A percentile compares a stretch with the other conserved stretches of the same genome.
phyloP scores from a whole-genome alignment of 2,329 filamentous ascomycete genomes.

The Keithomyces neogunnii region DNA sequence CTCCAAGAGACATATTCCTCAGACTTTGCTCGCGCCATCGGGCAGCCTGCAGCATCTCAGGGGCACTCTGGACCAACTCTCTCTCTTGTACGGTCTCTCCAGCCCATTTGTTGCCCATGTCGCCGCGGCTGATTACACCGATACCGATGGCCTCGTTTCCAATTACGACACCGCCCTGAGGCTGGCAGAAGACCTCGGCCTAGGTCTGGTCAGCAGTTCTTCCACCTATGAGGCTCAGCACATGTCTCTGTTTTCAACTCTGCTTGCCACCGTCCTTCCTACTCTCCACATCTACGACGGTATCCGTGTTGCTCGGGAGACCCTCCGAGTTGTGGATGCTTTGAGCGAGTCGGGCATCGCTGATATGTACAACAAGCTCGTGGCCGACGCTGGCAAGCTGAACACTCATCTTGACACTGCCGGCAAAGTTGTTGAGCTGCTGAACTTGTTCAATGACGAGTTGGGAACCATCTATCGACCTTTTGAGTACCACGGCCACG shows the following conservation, averaged over 20 bases:
- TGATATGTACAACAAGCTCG: slow-evolving; percentile 58
- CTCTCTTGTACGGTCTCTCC: slow-evolving; percentile 81
- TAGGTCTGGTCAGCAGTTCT: slow-evolving; percentile 76
- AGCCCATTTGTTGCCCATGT: slow-evolving; percentile 91
- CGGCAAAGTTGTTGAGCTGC: slow-evolving; percentile 60
- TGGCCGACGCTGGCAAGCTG: slow-evolving; percentile 50
- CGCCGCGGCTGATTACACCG: slow-evolving; percentile 78
- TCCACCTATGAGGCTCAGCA: slow-evolving; percentile 92
- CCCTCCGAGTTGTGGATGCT: slow-evolving; percentile 73
- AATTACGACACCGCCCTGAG: slow-evolving; percentile 79
- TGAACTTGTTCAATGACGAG: slow-evolving; percentile 76
- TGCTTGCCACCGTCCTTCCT: slow-evolving; percentile 71
- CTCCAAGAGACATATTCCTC: slow-evolving; percentile 81
- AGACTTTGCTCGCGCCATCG: slow-evolving; percentile 81
- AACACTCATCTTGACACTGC: slow-evolving; percentile 65
- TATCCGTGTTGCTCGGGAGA: slow-evolving; percentile 73
- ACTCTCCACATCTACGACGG: slow-evolving; percentile 86
- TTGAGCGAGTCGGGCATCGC: slow-evolving; percentile 63
- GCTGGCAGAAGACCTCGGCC: slow-evolving; percentile 79
- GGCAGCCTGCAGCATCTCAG: slow-evolving; percentile 74
- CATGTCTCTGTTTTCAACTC: slow-evolving; percentile 81
- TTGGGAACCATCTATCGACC: slow-evolving; percentile 87
- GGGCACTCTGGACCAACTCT: slow-evolving; percentile 80
- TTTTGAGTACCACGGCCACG: slow-evolving; percentile 90
- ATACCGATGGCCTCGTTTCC: slow-evolving; percentile 62